Percentiles rank a stretch among this genome's conserved stretches.
Evolutionary conservation across 1,139 yeast genomes (phyloP).

Genomic region (Yamadazyma mexicana): DNA sequence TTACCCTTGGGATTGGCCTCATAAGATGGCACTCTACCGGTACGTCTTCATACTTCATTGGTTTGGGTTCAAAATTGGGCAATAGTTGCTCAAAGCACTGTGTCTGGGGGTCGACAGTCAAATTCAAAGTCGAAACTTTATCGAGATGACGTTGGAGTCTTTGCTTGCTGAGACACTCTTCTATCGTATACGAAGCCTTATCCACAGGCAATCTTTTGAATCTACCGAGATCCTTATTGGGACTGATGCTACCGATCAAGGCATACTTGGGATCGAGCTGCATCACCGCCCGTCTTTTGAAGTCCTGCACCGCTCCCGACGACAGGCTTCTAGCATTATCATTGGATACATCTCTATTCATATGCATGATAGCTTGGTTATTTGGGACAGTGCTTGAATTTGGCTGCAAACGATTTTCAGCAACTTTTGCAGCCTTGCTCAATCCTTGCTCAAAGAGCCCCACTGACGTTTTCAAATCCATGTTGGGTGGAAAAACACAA

Average conservation of each 20-base stretch:
- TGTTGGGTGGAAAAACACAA: neutral
- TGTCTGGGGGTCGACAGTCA: neutral
- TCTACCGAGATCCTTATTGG: slow-evolving; percentile 2
- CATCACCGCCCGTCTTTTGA: no score
- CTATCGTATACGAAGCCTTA: slow-evolving; percentile 2
- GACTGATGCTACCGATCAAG: neutral
- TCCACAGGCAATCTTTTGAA: neutral
- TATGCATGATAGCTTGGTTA: no score
- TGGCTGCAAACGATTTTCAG: no score
- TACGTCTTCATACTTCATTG: neutral
- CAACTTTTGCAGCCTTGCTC: no score
- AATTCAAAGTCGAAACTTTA: neutral
- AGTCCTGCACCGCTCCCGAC: no score
- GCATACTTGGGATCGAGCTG: neutral
- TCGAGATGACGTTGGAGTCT: slow-evolving; percentile 2
- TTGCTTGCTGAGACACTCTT: slow-evolving; percentile 1
- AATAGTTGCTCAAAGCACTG: slow-evolving; percentile 2
- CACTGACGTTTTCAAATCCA: no score
- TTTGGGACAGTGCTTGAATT: no score
- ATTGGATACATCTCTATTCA: no score
- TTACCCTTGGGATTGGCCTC: slow-evolving; percentile 2
- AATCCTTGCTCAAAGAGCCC: no score
- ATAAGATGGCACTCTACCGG: neutral
- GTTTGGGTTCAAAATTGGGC: slow-evolving; percentile 3
- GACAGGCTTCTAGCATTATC: no score